Percentiles rank a stretch among this genome's conserved stretches.
phyloP scores from a whole-genome alignment of 2,329 filamentous ascomycete genomes.

The Dothideomycetidae sp. region DNA sequence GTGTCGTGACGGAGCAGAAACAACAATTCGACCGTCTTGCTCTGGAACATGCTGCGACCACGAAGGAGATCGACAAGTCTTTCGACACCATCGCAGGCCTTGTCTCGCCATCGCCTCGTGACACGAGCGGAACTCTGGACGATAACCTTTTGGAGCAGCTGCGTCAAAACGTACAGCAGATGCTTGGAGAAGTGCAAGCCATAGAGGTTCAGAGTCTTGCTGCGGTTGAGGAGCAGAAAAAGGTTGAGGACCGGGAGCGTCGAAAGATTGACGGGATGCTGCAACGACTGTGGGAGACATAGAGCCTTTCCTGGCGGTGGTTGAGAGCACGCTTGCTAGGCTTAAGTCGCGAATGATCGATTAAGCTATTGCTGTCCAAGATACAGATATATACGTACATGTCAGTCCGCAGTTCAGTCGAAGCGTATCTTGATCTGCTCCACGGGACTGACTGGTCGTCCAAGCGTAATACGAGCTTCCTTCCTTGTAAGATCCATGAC shows the following conservation, averaged over 20 bases:
- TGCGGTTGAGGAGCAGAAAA: neutral
- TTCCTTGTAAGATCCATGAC: constrained; percentile 23
- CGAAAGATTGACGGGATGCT: neutral
- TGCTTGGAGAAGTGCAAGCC: neutral
- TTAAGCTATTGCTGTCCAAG: too few species aligned
- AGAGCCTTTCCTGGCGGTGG: too few species aligned
- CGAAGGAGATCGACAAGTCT: neutral
- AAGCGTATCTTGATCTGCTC: constrained; percentile 17
- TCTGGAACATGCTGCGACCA: neutral
- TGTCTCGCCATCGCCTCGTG: neutral
- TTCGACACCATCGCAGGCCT: neutral
- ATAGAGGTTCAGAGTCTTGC: neutral
- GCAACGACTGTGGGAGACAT: neutral
- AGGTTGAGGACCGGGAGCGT: neutral
- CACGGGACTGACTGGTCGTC: constrained; percentile 20
- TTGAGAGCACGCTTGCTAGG: too few species aligned
- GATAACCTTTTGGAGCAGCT: neutral
- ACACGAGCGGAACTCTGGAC: neutral
- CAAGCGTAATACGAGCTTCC: constrained; percentile 20
- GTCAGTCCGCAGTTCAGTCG: too few species aligned
- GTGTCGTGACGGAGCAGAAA: neutral
- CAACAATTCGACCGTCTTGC: neutral
- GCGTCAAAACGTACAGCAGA: neutral
- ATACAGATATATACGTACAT: too few species aligned
- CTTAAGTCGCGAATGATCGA: constrained; percentile 5